Conservation (phyloP, 2,329 filamentous ascomycete genomes). For the Penicillium sp. region DNA sequence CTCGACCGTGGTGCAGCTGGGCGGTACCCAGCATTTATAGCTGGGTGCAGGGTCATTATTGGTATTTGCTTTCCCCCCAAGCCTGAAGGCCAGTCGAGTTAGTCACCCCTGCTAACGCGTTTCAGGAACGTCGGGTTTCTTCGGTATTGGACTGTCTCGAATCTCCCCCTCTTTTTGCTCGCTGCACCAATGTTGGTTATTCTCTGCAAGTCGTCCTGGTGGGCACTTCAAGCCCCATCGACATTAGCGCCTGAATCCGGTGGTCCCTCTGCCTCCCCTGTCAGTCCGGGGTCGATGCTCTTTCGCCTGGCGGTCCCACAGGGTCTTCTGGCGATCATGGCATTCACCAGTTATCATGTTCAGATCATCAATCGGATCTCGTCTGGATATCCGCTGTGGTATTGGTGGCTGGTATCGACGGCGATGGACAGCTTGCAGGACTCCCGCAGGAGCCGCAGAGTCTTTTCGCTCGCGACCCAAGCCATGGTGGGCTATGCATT, state of each 20-base stretch:
- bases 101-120: constrained; percentile 16
- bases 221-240: constrained; percentile 45
- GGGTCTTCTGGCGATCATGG: constrained; percentile 69
- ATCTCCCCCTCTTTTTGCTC: constrained; percentile 84
- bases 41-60: constrained; percentile 88
- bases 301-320: constrained; percentile 72
- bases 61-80: constrained; percentile 60
- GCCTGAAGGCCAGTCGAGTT: background rate
- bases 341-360: constrained; percentile 82
- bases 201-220: constrained; percentile 64
- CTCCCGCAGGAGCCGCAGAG: constrained; percentile 22
- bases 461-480: constrained; percentile 52
- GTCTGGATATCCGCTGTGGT: constrained; percentile 88
- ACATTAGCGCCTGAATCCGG: constrained; percentile 12
- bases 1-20: constrained; percentile 74
- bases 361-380: constrained; percentile 91
- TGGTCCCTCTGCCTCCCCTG: constrained; percentile 19
- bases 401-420: constrained; percentile 71
- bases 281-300: constrained; percentile 36
- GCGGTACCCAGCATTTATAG: constrained; percentile 84
- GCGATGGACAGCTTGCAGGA: constrained; percentile 27
- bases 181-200: constrained; percentile 77
- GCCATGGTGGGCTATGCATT: constrained; percentile 81
- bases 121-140: constrained; percentile 84
- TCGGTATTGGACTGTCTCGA: constrained; percentile 85